Evolutionary conservation across 352 stramenopile species (phyloP), one percentile per base, ranked within the genome.

Genomic region (Pythium phragmitis): DNA sequence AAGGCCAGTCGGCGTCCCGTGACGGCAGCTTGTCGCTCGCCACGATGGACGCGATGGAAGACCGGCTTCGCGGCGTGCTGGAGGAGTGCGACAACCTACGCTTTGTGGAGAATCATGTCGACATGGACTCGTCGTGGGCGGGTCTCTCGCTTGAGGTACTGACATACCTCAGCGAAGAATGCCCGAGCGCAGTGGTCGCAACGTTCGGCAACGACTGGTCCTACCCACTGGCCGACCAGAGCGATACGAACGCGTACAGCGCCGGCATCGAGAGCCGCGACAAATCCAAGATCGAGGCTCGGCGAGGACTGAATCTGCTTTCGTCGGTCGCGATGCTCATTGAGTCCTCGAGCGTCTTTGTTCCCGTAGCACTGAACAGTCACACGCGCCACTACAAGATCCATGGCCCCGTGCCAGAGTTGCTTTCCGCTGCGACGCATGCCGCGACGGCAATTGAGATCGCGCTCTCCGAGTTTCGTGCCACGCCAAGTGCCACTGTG

Each of bases 101-200:
- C 34, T 53, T 82, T 21, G 74, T 95, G 19, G 77, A 93, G 63
- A 71, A 71, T 41, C 57, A 91, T 12, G 84, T 95, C 28, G 86
- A 95, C 61, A 85, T 93, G 76, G 80, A 93, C 67, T 93, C 86
- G 17, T 77, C 79, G 1, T 95, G 82, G 82, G 84, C 82, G 33
- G 86, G 84, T 19, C 62, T 95, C 36, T 85, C 86, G 8, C 64
- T 79, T 26, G 84, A 95, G 30, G 65, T 92, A 52, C 59, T 95
- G 47, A 87, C 76, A 30, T 91, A 92, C 55, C 46, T 93, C 4
- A 59, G 55, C 9, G 86, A 95, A 46, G 86, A 95, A 54, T 93
- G 84, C 41, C 77, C 82, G 0, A 74, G 79, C 34, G 77, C 73
- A 5, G 73, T 88, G 30, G 67, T 85, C 17, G 62, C 72, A 19